Evolutionary conservation across 176 grass and related monocot species (phyloP).

Genomic region (Aegilops sharonensis): DNA sequence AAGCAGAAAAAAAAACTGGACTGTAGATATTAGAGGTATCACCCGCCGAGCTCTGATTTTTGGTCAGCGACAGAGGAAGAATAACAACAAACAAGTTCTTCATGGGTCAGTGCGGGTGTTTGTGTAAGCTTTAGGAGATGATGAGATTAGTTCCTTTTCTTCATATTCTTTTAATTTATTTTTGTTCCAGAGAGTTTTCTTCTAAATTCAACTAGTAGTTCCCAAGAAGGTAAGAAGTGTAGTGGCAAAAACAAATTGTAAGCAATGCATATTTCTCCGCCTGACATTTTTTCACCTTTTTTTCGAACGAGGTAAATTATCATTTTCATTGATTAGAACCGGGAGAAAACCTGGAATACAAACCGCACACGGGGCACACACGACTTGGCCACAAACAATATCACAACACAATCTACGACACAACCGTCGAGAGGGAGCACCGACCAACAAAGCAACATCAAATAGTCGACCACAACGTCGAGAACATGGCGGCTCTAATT

Average conservation of each 20-base stretch:
- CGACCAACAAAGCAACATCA: no score
- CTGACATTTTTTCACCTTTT: no score
- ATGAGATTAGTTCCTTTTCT: constrained; percentile 1
- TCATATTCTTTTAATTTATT: background rate
- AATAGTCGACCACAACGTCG: no score
- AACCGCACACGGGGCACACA: no score
- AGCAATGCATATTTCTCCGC: background rate
- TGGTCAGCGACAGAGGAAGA: constrained; percentile 21
- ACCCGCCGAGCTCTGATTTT: background rate
- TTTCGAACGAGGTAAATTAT: no score
- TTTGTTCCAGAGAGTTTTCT: background rate
- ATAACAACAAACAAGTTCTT: constrained; percentile 13
- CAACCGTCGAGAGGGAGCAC: no score
- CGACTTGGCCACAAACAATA: no score
- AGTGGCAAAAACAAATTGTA: background rate
- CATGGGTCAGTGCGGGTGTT: background rate
- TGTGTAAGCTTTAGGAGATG: constrained; percentile 17
- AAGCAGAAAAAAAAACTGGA: background rate
- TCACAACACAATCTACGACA: no score
- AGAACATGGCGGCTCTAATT: no score
- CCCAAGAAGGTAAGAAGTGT: no score
- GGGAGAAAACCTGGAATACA: no score
- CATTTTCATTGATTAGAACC: no score
- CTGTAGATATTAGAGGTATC: background rate
- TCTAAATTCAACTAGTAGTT: background rate